A percentile compares a stretch with the other conserved stretches of the same genome.
Conservation (phyloP, 352 stramenopile species). For the Phytophthora europaea region DNA sequence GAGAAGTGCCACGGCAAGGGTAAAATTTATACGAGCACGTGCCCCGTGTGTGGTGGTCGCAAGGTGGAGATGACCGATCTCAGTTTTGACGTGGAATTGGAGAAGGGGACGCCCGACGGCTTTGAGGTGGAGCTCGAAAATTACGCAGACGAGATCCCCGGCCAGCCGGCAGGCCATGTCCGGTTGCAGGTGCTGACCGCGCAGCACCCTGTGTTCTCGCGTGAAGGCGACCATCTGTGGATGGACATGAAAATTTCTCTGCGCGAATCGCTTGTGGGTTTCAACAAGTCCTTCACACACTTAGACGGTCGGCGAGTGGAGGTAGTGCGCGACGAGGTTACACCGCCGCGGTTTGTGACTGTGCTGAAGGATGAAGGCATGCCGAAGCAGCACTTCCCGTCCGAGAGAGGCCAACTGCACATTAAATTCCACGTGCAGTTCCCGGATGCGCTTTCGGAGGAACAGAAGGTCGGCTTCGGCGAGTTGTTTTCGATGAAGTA, state of each 20-base stretch:
- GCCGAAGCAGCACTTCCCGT: constrained; percentile 93
- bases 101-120: constrained; percentile 94
- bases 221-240: constrained; percentile 96
- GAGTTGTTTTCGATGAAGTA: constrained; percentile 60
- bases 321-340: constrained; percentile 91
- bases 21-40: constrained; percentile 93
- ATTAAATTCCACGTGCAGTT: constrained; percentile 98
- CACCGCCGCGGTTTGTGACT: constrained; percentile 93
- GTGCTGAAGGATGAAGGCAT: constrained; percentile 95
- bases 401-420: constrained; percentile 90
- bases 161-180: constrained; percentile 93
- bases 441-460: constrained; percentile 87
- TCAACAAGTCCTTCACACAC: constrained; percentile 93
- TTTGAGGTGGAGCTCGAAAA: constrained; percentile 96
- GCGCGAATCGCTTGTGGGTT: constrained; percentile 96
- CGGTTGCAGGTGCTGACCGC: constrained; percentile 92
- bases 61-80: constrained; percentile 95
- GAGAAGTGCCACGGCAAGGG: constrained; percentile 95
- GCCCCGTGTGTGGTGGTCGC: constrained; percentile 85
- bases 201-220: constrained; percentile 89
- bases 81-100: constrained; percentile 96
- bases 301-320: constrained; percentile 94
- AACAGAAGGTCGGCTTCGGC: constrained; percentile 82
- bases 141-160: constrained; percentile 90
- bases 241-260: constrained; percentile 96